phyloP scores from a whole-genome alignment of 2,329 filamentous ascomycete genomes.

The Penicillium expansum region DNA sequence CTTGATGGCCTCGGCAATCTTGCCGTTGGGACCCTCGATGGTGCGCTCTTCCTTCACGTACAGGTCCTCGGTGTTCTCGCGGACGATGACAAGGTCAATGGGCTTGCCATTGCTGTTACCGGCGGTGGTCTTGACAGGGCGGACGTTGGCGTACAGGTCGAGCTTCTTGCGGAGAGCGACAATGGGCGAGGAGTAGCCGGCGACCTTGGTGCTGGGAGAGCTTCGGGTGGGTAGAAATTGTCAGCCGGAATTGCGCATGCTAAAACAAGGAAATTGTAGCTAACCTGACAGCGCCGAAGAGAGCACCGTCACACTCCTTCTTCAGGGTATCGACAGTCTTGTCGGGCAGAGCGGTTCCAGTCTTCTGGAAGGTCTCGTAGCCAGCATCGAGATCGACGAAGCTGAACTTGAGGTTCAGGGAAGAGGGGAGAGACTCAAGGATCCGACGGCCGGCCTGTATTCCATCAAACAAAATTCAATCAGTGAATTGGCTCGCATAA shows the following conservation, averaged over 20 bases:
- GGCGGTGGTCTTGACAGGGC: conserved; percentile 82
- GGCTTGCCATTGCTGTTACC: conserved; percentile 50
- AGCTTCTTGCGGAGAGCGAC: conserved; percentile 94
- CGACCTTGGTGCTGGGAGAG: conserved; percentile 83
- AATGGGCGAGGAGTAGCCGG: conserved; percentile 94
- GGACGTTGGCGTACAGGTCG: conserved; percentile 94
- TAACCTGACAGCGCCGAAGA: conserved; percentile 88
- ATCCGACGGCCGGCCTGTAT: conserved; percentile 72
- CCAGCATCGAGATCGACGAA: conserved; percentile 92
- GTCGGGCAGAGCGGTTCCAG: conserved; percentile 82
- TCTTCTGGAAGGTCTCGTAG: conserved; percentile 89
- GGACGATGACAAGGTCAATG: conserved; percentile 96
- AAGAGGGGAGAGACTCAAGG: conserved; percentile 88
- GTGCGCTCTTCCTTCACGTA: conserved; percentile 97
- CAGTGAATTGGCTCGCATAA: conserved; percentile 9
- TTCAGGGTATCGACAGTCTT: conserved; percentile 85
- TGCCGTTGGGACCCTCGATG: conserved; percentile 66
- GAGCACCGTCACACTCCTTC: conserved; percentile 88
- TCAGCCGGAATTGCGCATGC: neutral
- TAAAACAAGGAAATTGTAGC: neutral
- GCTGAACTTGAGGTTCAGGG: conserved; percentile 87
- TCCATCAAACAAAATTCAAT: conserved; percentile 12
- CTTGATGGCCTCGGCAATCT: conserved; percentile 96
- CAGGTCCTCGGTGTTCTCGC: conserved; percentile 97
- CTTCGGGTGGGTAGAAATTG: conserved; percentile 34